Evolutionary conservation across 2,329 filamentous ascomycete species (phyloP).

Genomic region (Aureobasidium sp.): DNA sequence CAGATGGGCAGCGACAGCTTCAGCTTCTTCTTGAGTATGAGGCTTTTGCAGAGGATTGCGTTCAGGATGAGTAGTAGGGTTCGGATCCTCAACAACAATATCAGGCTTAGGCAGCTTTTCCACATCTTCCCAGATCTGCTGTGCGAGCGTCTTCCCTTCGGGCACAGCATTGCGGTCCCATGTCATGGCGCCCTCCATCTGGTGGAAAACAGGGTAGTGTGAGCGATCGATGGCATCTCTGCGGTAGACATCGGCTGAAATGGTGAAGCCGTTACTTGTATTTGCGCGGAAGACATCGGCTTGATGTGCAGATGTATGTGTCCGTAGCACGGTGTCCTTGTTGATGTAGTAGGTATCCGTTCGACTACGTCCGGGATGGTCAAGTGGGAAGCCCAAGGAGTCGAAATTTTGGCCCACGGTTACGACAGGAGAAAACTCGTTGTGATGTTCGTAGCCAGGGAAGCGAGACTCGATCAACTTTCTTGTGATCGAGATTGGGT

Average conservation of each 20-base stretch:
- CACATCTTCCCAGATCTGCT: slow-evolving; percentile 62
- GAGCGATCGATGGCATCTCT: slow-evolving; percentile 90
- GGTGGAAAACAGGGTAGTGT: slow-evolving; percentile 96
- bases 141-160: slow-evolving; percentile 45
- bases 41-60: slow-evolving; percentile 73
- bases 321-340: slow-evolving; percentile 71
- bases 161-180: slow-evolving; percentile 66
- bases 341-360: slow-evolving; percentile 98
- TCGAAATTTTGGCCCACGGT: slow-evolving; percentile 87
- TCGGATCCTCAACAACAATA: slow-evolving; percentile 74
- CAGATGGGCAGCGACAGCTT: slow-evolving; percentile 74
- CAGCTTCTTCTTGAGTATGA: slow-evolving; percentile 68
- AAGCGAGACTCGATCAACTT: slow-evolving; percentile 90
- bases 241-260: slow-evolving; percentile 94
- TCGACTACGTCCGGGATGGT: slow-evolving; percentile 78
- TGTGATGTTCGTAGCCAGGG: slow-evolving; percentile 67
- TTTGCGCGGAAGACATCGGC: slow-evolving; percentile 69
- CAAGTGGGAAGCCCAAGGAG: slow-evolving; percentile 76
- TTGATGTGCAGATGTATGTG: slow-evolving; percentile 92
- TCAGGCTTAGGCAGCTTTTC: slow-evolving; percentile 62
- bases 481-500: slow-evolving; percentile 84
- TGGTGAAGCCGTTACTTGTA: slow-evolving; percentile 70
- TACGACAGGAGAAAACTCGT: slow-evolving; percentile 73
- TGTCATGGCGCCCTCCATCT: slow-evolving; percentile 91
- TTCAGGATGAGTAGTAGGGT: slow-evolving; percentile 66